Base-by-base conservation (phyloP, 805 yeast species). In the Candida silvatica region DNA sequence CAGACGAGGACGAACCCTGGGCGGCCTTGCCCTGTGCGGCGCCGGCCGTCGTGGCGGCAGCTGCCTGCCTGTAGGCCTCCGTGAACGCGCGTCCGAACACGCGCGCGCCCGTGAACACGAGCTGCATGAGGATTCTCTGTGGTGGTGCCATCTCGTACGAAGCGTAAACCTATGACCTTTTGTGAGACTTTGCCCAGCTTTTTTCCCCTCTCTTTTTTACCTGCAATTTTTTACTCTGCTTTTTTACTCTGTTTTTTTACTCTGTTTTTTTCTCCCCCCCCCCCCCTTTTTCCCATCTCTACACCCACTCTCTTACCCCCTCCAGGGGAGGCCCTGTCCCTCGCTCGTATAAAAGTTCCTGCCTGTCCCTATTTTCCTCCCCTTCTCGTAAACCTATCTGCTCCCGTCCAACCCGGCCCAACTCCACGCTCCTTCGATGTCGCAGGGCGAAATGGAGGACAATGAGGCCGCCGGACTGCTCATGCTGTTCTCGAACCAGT, bases 61-160 rank as follows among this genome's bases (percentile, higher is more conserved):
- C 96, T 2, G 95, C 94, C 62, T 92, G 97, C 51, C 80, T 82
- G 68, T 90, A 92, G 0, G 98, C 97, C 57, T 87, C 95, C n/a
- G 86, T 71, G 57, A 92, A 92, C 0, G 98, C 98, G 48, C 84
- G 75, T 38, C 97, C 97, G 54, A 92, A 87, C 20, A 90, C 97
- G 47, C 85, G 80, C 4, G 97, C 94, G 38, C 97, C 97, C 7
- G 97, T 88, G 51, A 88, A 74, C 32, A 87, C 71, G 44, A 92
- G 95, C 59, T 84, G 90, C 44, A 84, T 85, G 37, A 90, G 54
- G 38, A 94, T 71, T 66, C 97, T 77, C 59, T 92, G 95, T 26
- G 16, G n/a, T 23, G 12, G n/a, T 9, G 26, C 26, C n/a, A 23
- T 23, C n/a, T 23, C 26, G n/a, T 24, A 24, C 23, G 25, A 16